Percentiles rank a stretch among this genome's conserved stretches.
Conservation (phyloP, 768 basidiomycete genomes). For the Dacryopinax spathularia region DNA sequence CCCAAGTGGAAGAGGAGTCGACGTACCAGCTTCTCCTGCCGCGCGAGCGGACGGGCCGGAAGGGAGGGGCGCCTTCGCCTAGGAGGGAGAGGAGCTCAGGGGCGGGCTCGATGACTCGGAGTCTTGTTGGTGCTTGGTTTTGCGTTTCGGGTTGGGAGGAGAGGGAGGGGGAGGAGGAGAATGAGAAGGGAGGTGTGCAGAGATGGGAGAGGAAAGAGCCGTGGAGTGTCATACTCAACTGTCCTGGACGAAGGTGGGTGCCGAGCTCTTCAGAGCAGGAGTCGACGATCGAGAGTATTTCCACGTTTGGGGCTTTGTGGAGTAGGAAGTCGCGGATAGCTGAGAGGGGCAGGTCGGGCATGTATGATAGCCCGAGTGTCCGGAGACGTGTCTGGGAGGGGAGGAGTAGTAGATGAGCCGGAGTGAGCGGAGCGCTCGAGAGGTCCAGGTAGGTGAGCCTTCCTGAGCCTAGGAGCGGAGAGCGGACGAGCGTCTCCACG, state of each 20-base stretch:
- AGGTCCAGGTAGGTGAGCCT: constrained; percentile 77
- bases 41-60: constrained; percentile 83
- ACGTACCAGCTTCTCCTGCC: constrained; percentile 94
- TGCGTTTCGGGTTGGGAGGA: constrained; percentile 11
- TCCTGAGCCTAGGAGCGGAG: constrained; percentile 67
- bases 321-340: constrained; percentile 55
- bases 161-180: constrained; percentile 36
- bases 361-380: constrained; percentile 80
- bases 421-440: constrained; percentile 63
- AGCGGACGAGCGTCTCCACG: constrained; percentile 52
- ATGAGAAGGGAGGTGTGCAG: constrained; percentile 62
- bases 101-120: constrained; percentile 80
- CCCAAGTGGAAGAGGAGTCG: constrained; percentile 75
- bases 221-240: constrained; percentile 43
- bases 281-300: constrained; percentile 67
- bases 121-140: constrained; percentile 42
- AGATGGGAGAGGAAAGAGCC: constrained; percentile 63
- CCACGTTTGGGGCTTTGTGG: constrained; percentile 56
- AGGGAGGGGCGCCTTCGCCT: constrained; percentile 66
- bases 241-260: constrained; percentile 33
- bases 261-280: constrained; percentile 60
- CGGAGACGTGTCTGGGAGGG: constrained; percentile 59
- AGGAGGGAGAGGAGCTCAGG: constrained; percentile 53
- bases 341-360: constrained; percentile 52
- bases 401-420: constrained; percentile 32